Evolutionary conservation across 2,329 filamentous ascomycete species (phyloP).

Genomic region (Beauveria bassiana): DNA sequence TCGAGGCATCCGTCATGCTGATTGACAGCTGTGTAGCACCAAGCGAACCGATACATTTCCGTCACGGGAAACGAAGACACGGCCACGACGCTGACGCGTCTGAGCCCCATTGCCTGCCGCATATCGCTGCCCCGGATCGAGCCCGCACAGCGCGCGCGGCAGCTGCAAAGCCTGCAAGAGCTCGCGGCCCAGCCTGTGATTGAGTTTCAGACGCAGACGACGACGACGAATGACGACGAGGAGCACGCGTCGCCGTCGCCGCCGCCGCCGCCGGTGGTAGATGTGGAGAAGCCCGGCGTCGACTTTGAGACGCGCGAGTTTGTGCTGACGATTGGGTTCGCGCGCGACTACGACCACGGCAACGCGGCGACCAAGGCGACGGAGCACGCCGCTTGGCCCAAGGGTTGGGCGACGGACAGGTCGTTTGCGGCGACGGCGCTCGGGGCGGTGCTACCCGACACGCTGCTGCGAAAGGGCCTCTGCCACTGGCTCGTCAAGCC

Average conservation of each 20-base stretch:
- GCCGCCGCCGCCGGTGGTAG: not conserved
- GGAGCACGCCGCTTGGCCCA: conserved; percentile 36
- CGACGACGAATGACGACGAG: not conserved
- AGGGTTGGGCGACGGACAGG: conserved; percentile 20
- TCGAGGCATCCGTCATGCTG: not conserved
- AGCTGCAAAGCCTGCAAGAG: conserved; percentile 11
- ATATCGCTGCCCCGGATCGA: conserved; percentile 24
- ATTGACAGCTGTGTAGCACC: not conserved
- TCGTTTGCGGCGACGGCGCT: conserved; percentile 32
- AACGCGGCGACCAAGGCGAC: conserved; percentile 23
- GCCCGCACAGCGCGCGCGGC: conserved; percentile 24
- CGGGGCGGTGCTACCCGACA: conserved; percentile 30
- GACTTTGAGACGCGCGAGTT: conserved; percentile 27
- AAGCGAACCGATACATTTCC: conserved; percentile 26
- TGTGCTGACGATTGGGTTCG: conserved; percentile 32
- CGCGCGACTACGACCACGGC: conserved; percentile 32
- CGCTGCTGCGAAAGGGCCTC: conserved; percentile 30
- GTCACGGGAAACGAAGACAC: conserved; percentile 34
- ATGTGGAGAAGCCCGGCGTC: not conserved
- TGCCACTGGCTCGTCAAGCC: conserved; percentile 33
- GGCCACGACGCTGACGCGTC: conserved; percentile 31
- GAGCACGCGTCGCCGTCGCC: not conserved
- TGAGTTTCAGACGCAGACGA: not conserved
- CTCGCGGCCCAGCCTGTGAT: not conserved
- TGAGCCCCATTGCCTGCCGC: conserved; percentile 41